These are phyloP conservation scores for Blastocystis sp. DNA, from an alignment of 352 stramenopile genomes.

Conservation along the genomic window DNA sequence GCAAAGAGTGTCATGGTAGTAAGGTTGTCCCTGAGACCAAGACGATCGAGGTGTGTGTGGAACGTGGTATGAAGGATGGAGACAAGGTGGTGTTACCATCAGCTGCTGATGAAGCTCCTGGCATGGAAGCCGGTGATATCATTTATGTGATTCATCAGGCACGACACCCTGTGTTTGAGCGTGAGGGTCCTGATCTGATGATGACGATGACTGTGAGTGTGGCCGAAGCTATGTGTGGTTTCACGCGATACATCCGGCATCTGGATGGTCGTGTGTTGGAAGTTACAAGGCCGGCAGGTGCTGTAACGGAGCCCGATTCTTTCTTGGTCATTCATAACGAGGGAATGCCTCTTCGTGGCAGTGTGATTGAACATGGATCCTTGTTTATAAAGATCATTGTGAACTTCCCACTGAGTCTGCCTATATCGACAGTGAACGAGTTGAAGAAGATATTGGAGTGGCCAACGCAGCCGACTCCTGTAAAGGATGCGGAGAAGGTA, in stretches of 20 bases:
- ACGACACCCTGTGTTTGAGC: constrained; percentile 86
- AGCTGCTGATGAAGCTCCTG: constrained; percentile 84
- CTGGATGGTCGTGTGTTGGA: constrained; percentile 68
- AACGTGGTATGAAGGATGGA: constrained; percentile 92
- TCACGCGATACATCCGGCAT: constrained; percentile 69
- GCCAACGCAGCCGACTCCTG: constrained; percentile 68
- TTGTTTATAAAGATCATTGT: constrained; percentile 95
- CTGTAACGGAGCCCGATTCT: constrained; percentile 69
- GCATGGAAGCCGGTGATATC: constrained; percentile 85
- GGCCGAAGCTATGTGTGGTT: constrained; percentile 83
- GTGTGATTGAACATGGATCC: constrained; percentile 93
- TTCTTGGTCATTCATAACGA: constrained; percentile 72
- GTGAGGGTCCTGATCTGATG: constrained; percentile 89
- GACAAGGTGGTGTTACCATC: constrained; percentile 91
- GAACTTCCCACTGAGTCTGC: constrained; percentile 81
- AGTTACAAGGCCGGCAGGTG: constrained; percentile 60
- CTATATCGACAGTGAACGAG: constrained; percentile 67
- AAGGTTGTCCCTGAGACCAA: constrained; percentile 91
- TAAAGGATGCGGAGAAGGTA: constrained; percentile 68
- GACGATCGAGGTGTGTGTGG: constrained; percentile 90
- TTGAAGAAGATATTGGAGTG: constrained; percentile 74
- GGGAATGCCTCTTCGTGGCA: constrained; percentile 92
- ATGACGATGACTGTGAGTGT: constrained; percentile 88
- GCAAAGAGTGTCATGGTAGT: constrained; percentile 82
- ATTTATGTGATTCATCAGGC: constrained; percentile 96